Percentiles rank a stretch among this genome's conserved stretches.
Conservation (phyloP, 176 grass and related monocot genomes). For the Neostapfia colusana region DNA sequence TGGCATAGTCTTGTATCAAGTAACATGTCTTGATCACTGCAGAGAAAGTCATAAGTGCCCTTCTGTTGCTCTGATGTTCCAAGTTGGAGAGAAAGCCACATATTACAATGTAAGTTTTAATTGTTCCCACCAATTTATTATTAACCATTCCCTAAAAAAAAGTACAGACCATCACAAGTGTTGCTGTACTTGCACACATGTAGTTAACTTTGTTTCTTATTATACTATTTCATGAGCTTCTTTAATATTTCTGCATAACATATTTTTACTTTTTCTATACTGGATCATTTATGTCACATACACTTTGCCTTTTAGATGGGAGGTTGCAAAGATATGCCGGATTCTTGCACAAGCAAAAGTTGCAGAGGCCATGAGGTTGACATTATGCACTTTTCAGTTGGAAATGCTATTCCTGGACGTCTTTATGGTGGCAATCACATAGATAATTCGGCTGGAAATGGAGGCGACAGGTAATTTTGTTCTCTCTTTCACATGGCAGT, state of each 20-base stretch:
- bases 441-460: slow-evolving; percentile 78
- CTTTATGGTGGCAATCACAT: slow-evolving; percentile 91
- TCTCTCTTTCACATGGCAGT: background rate
- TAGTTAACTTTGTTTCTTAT: slow-evolving; percentile 22
- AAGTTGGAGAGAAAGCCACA: slow-evolving; percentile 88
- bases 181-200: background rate
- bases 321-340: slow-evolving; percentile 64
- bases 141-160: background rate
- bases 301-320: slow-evolving; percentile 75
- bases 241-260: background rate
- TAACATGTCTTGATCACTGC: slow-evolving; percentile 42
- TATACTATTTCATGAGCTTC: background rate
- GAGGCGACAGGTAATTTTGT: slow-evolving; percentile 76
- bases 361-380: slow-evolving; percentile 90
- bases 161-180: slow-evolving; percentile 26
- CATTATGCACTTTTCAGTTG: slow-evolving; percentile 95
- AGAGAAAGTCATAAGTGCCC: slow-evolving; percentile 70
- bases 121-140: slow-evolving; percentile 9
- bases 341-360: slow-evolving; percentile 75
- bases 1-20: slow-evolving; percentile 12
- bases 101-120: slow-evolving; percentile 74
- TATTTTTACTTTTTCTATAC: background rate
- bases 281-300: background rate
- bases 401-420: slow-evolving; percentile 96
- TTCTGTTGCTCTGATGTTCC: slow-evolving; percentile 99